phyloP scores from a whole-genome alignment of 2,329 filamentous ascomycete genomes.

The Fusarium sacchari region DNA sequence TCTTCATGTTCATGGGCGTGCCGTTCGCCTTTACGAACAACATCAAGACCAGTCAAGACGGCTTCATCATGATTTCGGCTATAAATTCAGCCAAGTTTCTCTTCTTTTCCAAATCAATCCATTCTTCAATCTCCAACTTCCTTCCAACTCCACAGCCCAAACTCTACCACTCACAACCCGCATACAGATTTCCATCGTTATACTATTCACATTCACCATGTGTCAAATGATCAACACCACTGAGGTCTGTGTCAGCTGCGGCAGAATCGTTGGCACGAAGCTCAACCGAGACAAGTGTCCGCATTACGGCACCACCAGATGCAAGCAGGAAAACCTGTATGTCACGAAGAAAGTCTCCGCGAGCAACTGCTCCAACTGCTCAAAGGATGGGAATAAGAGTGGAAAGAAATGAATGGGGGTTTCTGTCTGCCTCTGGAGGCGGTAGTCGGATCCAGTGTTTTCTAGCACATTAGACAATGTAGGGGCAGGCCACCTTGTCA shows the following conservation, averaged over 20 bases:
- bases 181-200: fast-evolving
- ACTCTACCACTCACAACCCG: fast-evolving
- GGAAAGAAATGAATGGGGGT: neutral
- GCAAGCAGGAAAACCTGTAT: neutral
- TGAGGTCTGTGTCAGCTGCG: neutral
- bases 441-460: neutral
- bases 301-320: neutral
- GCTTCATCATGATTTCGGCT: neutral
- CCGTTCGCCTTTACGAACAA: fast-evolving
- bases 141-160: neutral
- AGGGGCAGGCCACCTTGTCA: fast-evolving
- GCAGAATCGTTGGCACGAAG: neutral
- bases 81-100: fast-evolving
- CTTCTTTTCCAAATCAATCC: neutral
- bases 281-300: neutral
- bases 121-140: neutral
- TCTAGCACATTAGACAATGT: neutral
- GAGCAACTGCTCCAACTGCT: neutral
- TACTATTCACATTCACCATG: neutral
- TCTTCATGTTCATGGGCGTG: neutral
- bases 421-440: neutral
- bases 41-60: too few relatives aligned
- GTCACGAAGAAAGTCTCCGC: neutral
- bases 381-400: neutral
- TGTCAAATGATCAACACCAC: neutral